Evolutionary conservation across 1,284 basidiomycete species (phyloP).

Genomic region (Leucoagaricus sp.): DNA sequence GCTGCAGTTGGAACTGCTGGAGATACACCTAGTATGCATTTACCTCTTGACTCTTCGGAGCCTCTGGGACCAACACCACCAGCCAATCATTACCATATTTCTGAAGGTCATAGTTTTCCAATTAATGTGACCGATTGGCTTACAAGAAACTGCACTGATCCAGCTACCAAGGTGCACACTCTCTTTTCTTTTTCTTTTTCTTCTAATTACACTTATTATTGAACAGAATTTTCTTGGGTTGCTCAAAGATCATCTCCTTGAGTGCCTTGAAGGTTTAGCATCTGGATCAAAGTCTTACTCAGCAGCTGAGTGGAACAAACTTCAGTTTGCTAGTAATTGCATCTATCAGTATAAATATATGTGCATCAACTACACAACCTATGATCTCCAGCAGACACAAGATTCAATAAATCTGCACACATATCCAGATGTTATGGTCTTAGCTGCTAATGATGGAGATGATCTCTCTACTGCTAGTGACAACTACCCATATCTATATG

Average conservation of each 20-base stretch:
- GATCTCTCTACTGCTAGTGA: not conserved
- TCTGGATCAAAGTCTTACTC: not conserved
- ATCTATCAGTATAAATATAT: constrained; percentile 6
- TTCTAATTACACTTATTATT: constrained; percentile 2
- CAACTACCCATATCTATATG: constrained; percentile 22
- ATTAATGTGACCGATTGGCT: constrained; percentile 14
- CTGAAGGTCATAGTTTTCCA: not conserved
- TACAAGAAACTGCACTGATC: constrained; percentile 20
- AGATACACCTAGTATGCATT: constrained; percentile 26
- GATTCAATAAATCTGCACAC: constrained; percentile 4
- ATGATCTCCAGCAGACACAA: not conserved
- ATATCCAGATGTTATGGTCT: not conserved
- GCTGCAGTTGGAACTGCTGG: too few species aligned
- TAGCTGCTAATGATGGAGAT: not conserved
- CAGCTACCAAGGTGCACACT: constrained; percentile 25
- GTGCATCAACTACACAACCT: constrained; percentile 9
- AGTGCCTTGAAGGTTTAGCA: not conserved
- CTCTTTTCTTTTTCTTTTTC: too few species aligned
- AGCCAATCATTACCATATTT: constrained; percentile 17
- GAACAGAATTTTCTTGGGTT: constrained; percentile 17
- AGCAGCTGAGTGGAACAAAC: not conserved
- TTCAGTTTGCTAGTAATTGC: not conserved
- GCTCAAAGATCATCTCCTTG: constrained; percentile 18
- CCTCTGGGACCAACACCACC: not conserved
- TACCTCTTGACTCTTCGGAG: not conserved